These are phyloP conservation scores for Filobasidium uniguttulatum DNA, from an alignment of 1,284 basidiomycete species.

Conservation along the genomic window DNA sequence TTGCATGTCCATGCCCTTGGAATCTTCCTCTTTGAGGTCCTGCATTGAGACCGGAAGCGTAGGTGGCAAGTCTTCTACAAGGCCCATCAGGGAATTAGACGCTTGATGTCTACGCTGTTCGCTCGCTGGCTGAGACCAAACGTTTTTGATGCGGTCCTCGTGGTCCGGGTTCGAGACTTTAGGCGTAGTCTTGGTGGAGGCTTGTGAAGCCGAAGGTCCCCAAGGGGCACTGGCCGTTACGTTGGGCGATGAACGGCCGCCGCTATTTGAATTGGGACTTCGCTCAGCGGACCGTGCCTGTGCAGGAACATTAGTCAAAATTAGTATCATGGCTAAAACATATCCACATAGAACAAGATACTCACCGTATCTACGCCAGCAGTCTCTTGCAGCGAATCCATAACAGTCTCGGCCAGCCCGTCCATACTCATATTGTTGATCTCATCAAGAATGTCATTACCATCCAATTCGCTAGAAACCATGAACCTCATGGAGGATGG, in stretches of 20 bases:
- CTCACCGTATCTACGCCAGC: conserved; percentile 4
- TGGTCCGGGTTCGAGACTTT: conserved; percentile 12
- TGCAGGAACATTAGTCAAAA: not conserved
- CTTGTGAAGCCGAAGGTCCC: too few relatives aligned
- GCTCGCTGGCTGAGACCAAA: conserved; percentile 12
- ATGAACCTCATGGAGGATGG: conserved; percentile 34
- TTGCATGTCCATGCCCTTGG: not conserved
- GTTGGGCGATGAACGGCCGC: conserved; percentile 11
- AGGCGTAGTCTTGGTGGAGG: conserved; percentile 4
- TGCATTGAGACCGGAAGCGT: conserved; percentile 7
- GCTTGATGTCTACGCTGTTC: conserved; percentile 1
- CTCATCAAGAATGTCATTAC: conserved; percentile 34
- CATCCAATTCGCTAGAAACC: conserved; percentile 36
- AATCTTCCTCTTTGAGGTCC: conserved; percentile 6
- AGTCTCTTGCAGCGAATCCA: not conserved
- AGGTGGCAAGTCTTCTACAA: conserved; percentile 7
- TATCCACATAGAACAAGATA: not conserved
- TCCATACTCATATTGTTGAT: conserved; percentile 37
- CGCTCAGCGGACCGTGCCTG: not conserved
- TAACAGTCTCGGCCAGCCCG: conserved; percentile 6
- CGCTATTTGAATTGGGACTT: not conserved
- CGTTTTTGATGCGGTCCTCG: conserved; percentile 13
- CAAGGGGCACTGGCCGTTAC: conserved; percentile 6
- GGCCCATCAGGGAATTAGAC: conserved; percentile 2
- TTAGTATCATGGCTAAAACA: conserved; percentile 2